Conservation (phyloP, 352 stramenopile genomes). For the Pythium aristosporum region DNA sequence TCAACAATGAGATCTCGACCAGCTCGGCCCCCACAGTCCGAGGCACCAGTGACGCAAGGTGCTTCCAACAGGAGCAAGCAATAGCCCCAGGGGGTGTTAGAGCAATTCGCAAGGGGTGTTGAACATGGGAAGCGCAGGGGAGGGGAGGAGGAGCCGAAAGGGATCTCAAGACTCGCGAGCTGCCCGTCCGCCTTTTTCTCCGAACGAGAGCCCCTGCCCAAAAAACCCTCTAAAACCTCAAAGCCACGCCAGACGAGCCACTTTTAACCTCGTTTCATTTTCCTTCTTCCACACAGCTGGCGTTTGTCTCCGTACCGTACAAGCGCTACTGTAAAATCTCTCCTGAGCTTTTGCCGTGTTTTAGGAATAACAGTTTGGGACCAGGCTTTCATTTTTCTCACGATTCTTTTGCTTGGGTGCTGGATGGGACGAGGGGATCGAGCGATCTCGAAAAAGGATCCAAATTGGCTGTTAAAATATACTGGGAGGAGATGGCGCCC, state of each 20-base stretch:
- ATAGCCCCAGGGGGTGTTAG: too few species aligned
- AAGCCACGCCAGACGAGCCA: slow-evolving; percentile 8
- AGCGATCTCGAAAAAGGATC: slow-evolving; percentile 8
- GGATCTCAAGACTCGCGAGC: slow-evolving; percentile 1
- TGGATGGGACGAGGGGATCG: slow-evolving; percentile 1
- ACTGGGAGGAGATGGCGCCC: neutral
- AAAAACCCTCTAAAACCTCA: slow-evolving; percentile 12
- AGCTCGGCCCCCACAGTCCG: neutral
- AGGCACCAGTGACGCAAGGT: neutral
- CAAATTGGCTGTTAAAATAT: neutral
- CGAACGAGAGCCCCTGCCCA: slow-evolving; percentile 6
- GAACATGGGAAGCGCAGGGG: slow-evolving; percentile 22
- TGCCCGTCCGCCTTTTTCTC: slow-evolving; percentile 11
- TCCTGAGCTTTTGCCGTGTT: slow-evolving; percentile 1
- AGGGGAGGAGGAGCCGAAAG: neutral
- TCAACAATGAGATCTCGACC: slow-evolving; percentile 28
- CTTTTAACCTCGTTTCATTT: slow-evolving; percentile 8
- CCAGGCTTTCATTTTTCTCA: slow-evolving; percentile 14
- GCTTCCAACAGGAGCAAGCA: slow-evolving; percentile 1
- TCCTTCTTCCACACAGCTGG: slow-evolving; percentile 13
- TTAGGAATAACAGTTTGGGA: neutral
- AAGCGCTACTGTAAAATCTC: neutral
- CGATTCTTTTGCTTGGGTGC: neutral
- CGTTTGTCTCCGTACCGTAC: slow-evolving; percentile 15
- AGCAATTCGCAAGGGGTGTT: slow-evolving; percentile 1